Base-by-base conservation (phyloP, 225 moss, liverwort and hornwort genomes). In the Polytrichum commune region DNA sequence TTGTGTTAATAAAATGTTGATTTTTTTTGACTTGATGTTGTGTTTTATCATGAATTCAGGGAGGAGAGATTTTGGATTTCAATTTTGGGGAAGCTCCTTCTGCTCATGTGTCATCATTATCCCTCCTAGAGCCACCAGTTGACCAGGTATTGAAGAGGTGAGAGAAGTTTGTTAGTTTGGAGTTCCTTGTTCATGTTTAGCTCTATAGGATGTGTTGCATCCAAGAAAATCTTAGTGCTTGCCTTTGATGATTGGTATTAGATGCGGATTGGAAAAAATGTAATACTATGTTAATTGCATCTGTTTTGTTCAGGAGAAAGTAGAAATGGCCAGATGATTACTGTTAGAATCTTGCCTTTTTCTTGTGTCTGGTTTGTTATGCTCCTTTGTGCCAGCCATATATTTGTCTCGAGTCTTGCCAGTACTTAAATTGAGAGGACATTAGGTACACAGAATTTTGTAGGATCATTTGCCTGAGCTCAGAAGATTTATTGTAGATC, bases 21-120 rank as follows among this genome's bases (percentile, higher is more conserved):
- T 22, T 22, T 1, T 2, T 58, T 20, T 58, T 9, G 24, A 58
- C 24, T 22, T n/a, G 24, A 20, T 20, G 24, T 58, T 77, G 66
- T 84, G 67, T 22, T 32, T 35, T 24, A 33, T 27, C 5, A 25
- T 54, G 57, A 64, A 27, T 76, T 81, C 88, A 90, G 92, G 92
- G 92, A 73, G 92, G 92, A 74, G 90, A 92, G 74, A 82, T 81
- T 71, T 66, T 92, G 78, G 92, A 92, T 76, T 93, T 88, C 63
- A 65, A 75, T 73, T 77, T 85, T 75, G 77, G 83, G 38, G 83
- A 76, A 61, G 66, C 67, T 69, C 73, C 62, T 1, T 38, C 56
- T 10, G 58, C 56, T 23, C 53, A 66, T 55, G 60, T 83, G 61
- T 70, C 78, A 64, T 78, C 83, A 70, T 38, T 79, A 29, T 89